Evolutionary conservation across 768 basidiomycete genomes (phyloP).

Genomic region (Mycena kentingensis): DNA sequence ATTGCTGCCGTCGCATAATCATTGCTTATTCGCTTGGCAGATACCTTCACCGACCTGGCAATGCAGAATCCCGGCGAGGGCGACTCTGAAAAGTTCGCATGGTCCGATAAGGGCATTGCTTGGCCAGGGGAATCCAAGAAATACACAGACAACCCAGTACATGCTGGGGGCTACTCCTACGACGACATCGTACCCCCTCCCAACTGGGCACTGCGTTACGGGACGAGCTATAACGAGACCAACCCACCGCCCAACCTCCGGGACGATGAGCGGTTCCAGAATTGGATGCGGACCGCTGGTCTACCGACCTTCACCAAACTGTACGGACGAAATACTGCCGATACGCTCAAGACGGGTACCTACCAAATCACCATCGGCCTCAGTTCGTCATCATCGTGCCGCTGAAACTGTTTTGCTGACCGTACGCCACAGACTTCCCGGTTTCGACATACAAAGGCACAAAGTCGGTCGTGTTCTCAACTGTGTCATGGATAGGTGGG

Average conservation of each 20-base stretch:
- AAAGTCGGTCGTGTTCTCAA: conserved; percentile 95
- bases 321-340: conserved; percentile 86
- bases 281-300: conserved; percentile 99
- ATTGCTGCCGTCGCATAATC: neutral
- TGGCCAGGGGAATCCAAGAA: conserved; percentile 96
- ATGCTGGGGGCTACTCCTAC: conserved; percentile 54
- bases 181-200: conserved; percentile 85
- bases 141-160: conserved; percentile 63
- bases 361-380: conserved; percentile 78
- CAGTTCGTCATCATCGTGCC: conserved; percentile 58
- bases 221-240: conserved; percentile 65
- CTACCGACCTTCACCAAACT: conserved; percentile 96
- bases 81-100: conserved; percentile 58
- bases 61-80: conserved; percentile 55
- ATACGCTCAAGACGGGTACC: conserved; percentile 66
- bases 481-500: conserved; percentile 98
- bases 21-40: conserved; percentile 39
- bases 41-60: conserved; percentile 72
- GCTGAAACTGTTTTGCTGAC: conserved; percentile 10
- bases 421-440: conserved; percentile 74
- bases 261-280: conserved; percentile 91
- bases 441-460: conserved; percentile 90
- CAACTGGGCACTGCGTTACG: conserved; percentile 80
- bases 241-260: conserved; percentile 74
- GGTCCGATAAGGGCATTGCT: conserved; percentile 82